Evolutionary conservation across 2,329 filamentous ascomycete genomes (phyloP).

Genomic region (Lecanicillium sp.): DNA sequence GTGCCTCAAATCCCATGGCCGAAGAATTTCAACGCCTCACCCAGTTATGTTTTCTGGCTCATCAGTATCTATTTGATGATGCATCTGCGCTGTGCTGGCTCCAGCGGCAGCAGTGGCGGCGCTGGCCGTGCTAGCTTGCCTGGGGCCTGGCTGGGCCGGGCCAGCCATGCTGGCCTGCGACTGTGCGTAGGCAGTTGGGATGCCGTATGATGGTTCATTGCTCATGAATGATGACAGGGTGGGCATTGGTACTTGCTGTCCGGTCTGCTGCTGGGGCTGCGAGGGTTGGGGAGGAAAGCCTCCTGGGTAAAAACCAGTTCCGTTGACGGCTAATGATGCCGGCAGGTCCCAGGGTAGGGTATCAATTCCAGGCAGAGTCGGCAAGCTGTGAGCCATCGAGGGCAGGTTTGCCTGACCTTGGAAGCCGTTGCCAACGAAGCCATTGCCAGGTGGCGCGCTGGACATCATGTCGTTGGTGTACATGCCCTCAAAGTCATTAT

Average conservation of each 20-base stretch:
- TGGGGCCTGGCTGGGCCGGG: constrained; percentile 19
- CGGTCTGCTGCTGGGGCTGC: constrained; percentile 16
- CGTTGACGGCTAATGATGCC: background rate
- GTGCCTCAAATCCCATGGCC: no score
- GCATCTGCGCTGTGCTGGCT: constrained; percentile 33
- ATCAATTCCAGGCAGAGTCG: constrained; percentile 2
- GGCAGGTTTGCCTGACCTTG: constrained; percentile 1
- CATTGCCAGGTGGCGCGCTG: constrained; percentile 14
- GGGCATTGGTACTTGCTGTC: constrained; percentile 17
- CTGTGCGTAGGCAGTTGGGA: constrained; percentile 18
- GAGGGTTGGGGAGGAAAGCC: background rate
- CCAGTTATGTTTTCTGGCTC: constrained; percentile 15
- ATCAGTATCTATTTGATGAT: constrained; percentile 22
- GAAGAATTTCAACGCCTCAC: no score
- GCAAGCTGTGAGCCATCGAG: constrained; percentile 10
- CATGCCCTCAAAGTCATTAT: constrained; percentile 37
- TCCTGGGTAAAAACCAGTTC: background rate
- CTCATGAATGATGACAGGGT: constrained; percentile 24
- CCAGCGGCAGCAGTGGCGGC: constrained; percentile 22
- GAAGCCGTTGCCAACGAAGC: background rate
- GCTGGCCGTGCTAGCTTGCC: constrained; percentile 21
- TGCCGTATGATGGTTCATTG: constrained; percentile 20
- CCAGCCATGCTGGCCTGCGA: constrained; percentile 27
- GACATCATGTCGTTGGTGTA: constrained; percentile 36
- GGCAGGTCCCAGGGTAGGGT: constrained; percentile 2